These are phyloP conservation scores for Colletotrichum coccodes DNA, from an alignment of 2,329 filamentous ascomycete genomes.

Conservation along the genomic window DNA sequence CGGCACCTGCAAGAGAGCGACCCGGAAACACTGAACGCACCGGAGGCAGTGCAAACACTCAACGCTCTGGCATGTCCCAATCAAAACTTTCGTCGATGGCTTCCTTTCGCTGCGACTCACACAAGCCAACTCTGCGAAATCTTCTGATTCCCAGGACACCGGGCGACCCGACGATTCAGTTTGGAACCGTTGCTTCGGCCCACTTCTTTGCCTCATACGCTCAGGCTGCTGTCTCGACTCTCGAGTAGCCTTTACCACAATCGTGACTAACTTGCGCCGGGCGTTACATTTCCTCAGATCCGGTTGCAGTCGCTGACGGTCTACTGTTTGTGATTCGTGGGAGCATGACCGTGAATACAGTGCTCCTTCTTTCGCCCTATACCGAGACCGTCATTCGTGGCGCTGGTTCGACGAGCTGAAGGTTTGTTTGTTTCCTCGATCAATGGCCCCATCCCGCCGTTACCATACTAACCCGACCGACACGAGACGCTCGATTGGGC, in stretches of 20 bases:
- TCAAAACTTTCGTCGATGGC: neutral
- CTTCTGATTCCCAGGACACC: neutral
- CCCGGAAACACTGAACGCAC: neutral
- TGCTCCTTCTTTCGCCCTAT: neutral
- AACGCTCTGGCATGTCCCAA: neutral
- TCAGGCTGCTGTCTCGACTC: neutral
- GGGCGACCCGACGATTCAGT: neutral
- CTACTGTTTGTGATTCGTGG: neutral
- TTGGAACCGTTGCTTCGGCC: neutral
- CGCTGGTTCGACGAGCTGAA: conserved; percentile 7
- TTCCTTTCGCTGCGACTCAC: neutral
- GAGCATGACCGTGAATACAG: neutral
- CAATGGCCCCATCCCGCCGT: neutral
- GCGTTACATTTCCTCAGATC: neutral
- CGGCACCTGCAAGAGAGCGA: neutral
- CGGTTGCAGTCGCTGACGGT: neutral
- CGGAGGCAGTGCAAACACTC: neutral
- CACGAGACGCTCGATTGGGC: conserved; percentile 10
- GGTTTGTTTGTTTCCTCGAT: conserved; percentile 10
- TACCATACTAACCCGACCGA: neutral
- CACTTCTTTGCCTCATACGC: neutral
- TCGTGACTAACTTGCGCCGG: neutral
- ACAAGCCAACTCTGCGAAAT: neutral
- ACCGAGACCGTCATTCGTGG: neutral
- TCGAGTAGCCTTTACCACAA: neutral